Evolutionary conservation across 176 grass and related monocot species (phyloP).

Genomic region (Coix lacrymajobi): DNA sequence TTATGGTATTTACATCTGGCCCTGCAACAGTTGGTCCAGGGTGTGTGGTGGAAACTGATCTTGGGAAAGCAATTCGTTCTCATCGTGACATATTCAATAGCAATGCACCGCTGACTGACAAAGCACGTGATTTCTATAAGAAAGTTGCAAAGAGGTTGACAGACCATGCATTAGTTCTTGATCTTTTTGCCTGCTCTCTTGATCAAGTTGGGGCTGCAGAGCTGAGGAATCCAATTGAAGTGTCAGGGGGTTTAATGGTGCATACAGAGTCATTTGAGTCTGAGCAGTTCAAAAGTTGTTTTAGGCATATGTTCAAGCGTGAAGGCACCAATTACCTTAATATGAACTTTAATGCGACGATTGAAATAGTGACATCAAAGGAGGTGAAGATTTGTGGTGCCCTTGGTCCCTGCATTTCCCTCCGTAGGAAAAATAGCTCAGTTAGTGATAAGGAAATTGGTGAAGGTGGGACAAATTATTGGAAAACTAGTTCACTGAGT

Average conservation of each 20-base stretch:
- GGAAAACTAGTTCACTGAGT: conserved; percentile 78
- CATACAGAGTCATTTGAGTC: conserved; percentile 86
- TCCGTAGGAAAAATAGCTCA: conserved; percentile 54
- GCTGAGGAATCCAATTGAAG: conserved; percentile 81
- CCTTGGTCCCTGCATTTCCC: conserved; percentile 85
- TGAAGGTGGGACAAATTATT: conserved; percentile 77
- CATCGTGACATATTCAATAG: conserved; percentile 87
- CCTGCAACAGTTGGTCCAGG: conserved; percentile 84
- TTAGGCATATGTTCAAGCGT: conserved; percentile 72
- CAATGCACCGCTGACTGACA: conserved; percentile 46
- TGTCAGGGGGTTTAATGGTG: conserved; percentile 75
- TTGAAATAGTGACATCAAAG: conserved; percentile 86
- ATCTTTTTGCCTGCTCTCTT: conserved; percentile 88
- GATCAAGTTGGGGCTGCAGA: conserved; percentile 94
- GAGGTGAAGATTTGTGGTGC: conserved; percentile 97
- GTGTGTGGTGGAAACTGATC: conserved; percentile 71
- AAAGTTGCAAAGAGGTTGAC: conserved; percentile 71
- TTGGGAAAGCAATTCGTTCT: conserved; percentile 73
- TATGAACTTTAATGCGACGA: conserved; percentile 88
- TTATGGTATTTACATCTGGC: conserved; percentile 93
- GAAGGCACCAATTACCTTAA: conserved; percentile 54
- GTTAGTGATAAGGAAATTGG: conserved; percentile 91
- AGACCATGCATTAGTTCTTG: conserved; percentile 69
- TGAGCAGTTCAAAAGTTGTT: conserved; percentile 77
- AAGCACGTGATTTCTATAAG: conserved; percentile 74